A percentile compares a stretch with the other conserved stretches of the same genome.
Evolutionary conservation across 345 rosid species (phyloP).

Genomic region (Eucalyptus decipiens): DNA sequence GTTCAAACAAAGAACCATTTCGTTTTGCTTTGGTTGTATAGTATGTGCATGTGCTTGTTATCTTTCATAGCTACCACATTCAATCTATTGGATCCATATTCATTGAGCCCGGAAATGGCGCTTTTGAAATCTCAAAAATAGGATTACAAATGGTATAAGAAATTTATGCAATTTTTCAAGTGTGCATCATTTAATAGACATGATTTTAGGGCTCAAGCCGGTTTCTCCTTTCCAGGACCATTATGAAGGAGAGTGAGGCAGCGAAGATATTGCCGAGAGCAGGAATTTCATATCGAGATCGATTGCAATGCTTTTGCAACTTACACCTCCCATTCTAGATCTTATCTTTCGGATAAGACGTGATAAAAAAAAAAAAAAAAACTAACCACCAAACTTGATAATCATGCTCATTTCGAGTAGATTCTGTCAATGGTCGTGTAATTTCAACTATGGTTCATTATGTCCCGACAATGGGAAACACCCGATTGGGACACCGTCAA

Average conservation of each 20-base stretch:
- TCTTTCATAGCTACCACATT: background rate
- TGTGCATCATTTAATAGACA: background rate
- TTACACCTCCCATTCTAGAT: background rate
- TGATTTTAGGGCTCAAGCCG: background rate
- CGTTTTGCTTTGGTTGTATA: accelerated
- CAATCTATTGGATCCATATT: background rate
- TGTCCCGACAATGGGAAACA: background rate
- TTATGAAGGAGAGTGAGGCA: background rate
- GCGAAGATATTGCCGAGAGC: background rate
- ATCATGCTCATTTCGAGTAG: accelerated
- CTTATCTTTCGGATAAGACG: no score
- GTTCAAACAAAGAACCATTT: accelerated
- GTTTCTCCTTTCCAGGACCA: background rate
- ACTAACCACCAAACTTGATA: background rate
- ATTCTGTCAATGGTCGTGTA: background rate
- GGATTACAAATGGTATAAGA: background rate
- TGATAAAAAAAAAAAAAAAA: background rate
- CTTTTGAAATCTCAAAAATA: background rate
- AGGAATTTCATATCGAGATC: background rate
- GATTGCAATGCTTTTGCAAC: background rate
- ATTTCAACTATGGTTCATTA: background rate
- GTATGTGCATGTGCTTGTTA: background rate
- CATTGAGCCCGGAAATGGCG: accelerated
- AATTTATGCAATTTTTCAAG: background rate
- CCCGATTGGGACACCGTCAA: background rate